Evolutionary conservation across 78 protist genomes (phyloP), one percentile per base, ranked within the genome.

Genomic region (Guillardia theta): DNA sequence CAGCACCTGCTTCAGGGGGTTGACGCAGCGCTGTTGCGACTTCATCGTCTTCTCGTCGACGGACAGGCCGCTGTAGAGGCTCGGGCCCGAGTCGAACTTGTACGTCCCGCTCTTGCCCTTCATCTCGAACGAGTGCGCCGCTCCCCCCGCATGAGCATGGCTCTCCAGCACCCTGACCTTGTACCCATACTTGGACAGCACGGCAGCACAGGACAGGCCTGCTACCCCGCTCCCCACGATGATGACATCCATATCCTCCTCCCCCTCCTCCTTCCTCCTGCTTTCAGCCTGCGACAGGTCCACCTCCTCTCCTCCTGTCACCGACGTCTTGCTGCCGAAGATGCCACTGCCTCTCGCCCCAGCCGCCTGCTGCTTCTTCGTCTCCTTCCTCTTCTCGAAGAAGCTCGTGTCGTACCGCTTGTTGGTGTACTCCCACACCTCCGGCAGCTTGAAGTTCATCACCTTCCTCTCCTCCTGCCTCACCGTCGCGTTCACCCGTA

Each of bases 11-110:
- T 77, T 36, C 36, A 41, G 88, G 50, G 88, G 88, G 48, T 36
- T 36, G 48, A 77, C 88, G 9, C 48, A 41, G 88, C 48, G 88
- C 44, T 10, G 30, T 12, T 36, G 24, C 50, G 10, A 27, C 48
- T 6, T 18, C 48, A 41, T 36, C 88, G 44, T n/a, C 88, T 36
- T 48, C 36, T 36, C 43, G 39, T 22, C n/a, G 39, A 9, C 43
- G 80, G 37, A 21, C 41, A 70, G 83, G 46, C 44, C 44, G 50
- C 48, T 41, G 88, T 41, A 77, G 48, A 77, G 48, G 88, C 48
- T 41, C 46, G 88, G 88, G 19, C 88, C 88, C n/a, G 48, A 77
- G 88, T 77, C 88, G 88, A 77, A 77, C 36, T 45, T 77, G 48
- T 9, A 77, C 36, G 48, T 41, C 9, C 83, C 83, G 46, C 6